Evolutionary conservation across 2,329 filamentous ascomycete genomes (phyloP).

Genomic region (Talaromyces verruculosus): DNA sequence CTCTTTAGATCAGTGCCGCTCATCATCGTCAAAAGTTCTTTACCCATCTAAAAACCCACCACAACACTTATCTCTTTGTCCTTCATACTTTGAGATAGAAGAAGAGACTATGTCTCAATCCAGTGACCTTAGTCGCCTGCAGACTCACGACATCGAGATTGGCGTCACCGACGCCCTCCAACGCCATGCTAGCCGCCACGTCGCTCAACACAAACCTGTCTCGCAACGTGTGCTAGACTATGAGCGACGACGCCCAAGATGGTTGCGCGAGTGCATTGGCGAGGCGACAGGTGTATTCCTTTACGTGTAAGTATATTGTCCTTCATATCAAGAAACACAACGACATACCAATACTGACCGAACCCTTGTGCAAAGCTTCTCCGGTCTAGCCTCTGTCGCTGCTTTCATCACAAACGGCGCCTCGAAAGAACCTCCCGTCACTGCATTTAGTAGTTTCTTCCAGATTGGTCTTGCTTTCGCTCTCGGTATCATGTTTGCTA

Average conservation of each 20-base stretch:
- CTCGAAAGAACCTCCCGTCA: conserved; percentile 32
- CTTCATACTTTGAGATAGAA: background rate
- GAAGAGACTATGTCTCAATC: conserved; percentile 12
- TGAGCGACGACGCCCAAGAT: conserved; percentile 54
- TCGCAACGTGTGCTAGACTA: conserved; percentile 57
- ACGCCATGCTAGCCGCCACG: conserved; percentile 51
- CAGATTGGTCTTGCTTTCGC: conserved; percentile 58
- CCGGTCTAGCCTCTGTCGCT: conserved; percentile 56
- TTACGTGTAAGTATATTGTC: conserved; percentile 44
- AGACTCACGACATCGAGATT: conserved; percentile 42
- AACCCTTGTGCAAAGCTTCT: conserved; percentile 33
- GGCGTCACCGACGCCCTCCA: conserved; percentile 57
- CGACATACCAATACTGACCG: background rate
- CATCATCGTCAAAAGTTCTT: background rate
- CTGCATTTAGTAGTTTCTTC: conserved; percentile 53
- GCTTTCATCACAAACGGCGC: conserved; percentile 51
- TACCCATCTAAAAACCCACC: background rate
- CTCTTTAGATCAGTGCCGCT: background rate
- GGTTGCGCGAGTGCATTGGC: conserved; percentile 56
- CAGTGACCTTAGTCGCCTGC: conserved; percentile 5
- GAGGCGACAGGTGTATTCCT: conserved; percentile 61
- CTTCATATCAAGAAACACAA: background rate
- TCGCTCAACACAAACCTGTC: conserved; percentile 49
- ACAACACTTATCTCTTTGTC: background rate
- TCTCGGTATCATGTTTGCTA: conserved; percentile 59